phyloP scores from a whole-genome alignment of 768 basidiomycete genomes.

The Tricholoma sp. region DNA sequence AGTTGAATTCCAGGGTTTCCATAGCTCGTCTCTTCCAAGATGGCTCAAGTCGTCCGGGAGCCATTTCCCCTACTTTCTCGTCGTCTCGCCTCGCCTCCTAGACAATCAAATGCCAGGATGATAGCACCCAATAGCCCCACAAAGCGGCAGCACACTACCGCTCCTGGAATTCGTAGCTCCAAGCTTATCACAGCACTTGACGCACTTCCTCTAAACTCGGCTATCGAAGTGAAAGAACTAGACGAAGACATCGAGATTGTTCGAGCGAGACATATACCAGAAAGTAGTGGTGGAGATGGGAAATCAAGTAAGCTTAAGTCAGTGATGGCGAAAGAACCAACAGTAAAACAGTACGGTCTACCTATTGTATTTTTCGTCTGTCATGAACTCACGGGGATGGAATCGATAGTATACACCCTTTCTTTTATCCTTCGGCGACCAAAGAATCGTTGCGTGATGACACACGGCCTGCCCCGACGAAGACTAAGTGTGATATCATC shows the following conservation, averaged over 20 bases:
- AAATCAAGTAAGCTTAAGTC: neutral
- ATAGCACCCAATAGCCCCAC: neutral
- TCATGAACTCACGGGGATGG: neutral
- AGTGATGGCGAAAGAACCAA: neutral
- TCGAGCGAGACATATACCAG: neutral
- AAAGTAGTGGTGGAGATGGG: neutral
- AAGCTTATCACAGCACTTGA: slow-evolving; percentile 6
- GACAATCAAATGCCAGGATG: neutral
- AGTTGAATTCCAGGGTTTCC: neutral
- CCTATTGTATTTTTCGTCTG: neutral
- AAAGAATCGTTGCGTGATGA: neutral
- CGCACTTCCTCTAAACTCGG: neutral
- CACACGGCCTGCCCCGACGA: neutral
- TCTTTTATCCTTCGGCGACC: neutral
- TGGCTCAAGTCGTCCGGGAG: slow-evolving; percentile 7
- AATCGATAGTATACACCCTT: neutral
- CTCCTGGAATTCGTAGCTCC: neutral
- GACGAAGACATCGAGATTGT: slow-evolving; percentile 8
- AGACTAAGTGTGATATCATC: neutral
- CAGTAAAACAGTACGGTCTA: neutral
- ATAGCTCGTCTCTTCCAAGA: neutral
- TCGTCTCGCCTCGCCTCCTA: slow-evolving; percentile 7
- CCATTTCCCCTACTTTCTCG: slow-evolving; percentile 8
- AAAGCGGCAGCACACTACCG: slow-evolving; percentile 5
- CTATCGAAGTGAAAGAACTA: slow-evolving; percentile 1